A percentile compares a stretch with the other conserved stretches of the same genome.
Conservation (phyloP, 768 basidiomycete genomes). For the Leccinum barrowsii region DNA sequence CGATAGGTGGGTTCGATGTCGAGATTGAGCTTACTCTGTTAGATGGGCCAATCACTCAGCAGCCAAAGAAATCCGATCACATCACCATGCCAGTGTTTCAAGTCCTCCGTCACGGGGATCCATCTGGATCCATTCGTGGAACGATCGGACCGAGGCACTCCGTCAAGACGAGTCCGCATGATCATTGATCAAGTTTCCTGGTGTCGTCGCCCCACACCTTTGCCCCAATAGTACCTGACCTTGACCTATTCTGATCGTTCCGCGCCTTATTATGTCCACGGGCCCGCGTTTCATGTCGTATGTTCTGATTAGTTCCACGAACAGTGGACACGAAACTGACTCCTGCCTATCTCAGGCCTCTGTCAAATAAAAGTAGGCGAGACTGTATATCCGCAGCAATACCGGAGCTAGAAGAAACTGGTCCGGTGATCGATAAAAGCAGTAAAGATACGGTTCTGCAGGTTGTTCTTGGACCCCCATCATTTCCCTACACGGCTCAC, state of each 20-base stretch:
- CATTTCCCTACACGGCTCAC: constrained; percentile 1
- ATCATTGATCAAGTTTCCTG: constrained; percentile 8
- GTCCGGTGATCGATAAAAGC: constrained; percentile 12
- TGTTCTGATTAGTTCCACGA: not conserved
- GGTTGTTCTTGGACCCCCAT: constrained; percentile 2
- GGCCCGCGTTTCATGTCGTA: not conserved
- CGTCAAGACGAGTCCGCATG: constrained; percentile 7
- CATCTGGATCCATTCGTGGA: not conserved
- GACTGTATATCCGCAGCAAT: not conserved
- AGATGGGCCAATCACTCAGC: not conserved
- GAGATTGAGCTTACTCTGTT: not conserved
- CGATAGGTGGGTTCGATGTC: not conserved
- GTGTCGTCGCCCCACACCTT: not conserved
- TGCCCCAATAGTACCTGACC: not conserved
- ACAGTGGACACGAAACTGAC: not conserved
- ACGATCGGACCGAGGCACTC: not conserved
- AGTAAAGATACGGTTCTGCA: not conserved
- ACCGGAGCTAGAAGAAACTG: not conserved
- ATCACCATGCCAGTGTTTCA: not conserved
- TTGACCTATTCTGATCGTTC: constrained; percentile 6
- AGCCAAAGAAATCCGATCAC: not conserved
- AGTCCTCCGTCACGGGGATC: not conserved
- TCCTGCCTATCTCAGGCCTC: not conserved
- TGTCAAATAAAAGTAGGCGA: not conserved
- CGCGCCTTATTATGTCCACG: not conserved